Evolutionary conservation across 2,329 filamentous ascomycete species (phyloP), one percentile per base, ranked within the genome.

Genomic region (Mycosphaerella arachidis): DNA sequence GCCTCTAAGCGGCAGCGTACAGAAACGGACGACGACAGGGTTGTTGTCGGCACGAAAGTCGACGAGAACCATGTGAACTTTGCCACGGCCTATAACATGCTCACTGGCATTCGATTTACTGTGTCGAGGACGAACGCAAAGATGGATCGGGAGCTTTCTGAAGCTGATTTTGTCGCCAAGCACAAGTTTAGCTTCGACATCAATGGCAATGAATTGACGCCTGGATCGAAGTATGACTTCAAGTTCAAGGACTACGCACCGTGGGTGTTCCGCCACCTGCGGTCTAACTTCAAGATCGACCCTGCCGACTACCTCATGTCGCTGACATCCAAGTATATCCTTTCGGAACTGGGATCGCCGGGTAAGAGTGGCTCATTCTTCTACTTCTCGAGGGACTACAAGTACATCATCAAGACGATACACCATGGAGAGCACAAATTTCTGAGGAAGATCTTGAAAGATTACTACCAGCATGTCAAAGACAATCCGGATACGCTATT

Each of bases 181-280:
- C 91, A 97, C 77, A 99, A 99, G 79, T 97, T 96, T 73, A 97
- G 92, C 51, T 99, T 99, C 81, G 94, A 97, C 77, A 95, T 97
- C 72, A 95, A 92, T 66, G 94, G 94, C 66, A 97, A 97, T 75
- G 94, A 99, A 79, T 81, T 99, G 74, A 96, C 96, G 5, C 94
- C 94, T 24, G 97, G 93, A 63, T 92, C 94, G 68, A 97, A 99
- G 78, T 99, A 99, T 80, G 94, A 99, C 79, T 99, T 99, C 86
- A 99, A 99, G 77, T 99, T 99, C 83, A 99, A 99, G 79, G 94
- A 99, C 78, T 99, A 99, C 76, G 93, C 93, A n/a, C 94, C 94
- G 59, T 97, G 93, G 92, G 94, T 99, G 60, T 99, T 99, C 77
- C 91, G 94, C 70, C 91, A 92, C 76, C 83, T 99, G 48, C 90